phyloP scores from a whole-genome alignment of 1,284 basidiomycete species.

The Ustilago bromivora region DNA sequence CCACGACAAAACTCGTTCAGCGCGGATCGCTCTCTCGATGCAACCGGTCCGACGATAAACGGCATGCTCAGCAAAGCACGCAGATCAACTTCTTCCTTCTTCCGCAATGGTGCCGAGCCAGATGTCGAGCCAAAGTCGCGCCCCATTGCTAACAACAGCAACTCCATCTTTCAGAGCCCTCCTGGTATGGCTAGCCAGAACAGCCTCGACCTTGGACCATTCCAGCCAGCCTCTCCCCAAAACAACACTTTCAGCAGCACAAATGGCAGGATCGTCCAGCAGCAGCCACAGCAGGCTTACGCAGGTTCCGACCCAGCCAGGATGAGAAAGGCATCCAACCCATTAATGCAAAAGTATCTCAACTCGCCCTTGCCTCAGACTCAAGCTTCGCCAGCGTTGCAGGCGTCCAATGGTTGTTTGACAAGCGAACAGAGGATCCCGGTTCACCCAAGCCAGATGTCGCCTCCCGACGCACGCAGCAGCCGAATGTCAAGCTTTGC shows the following conservation, averaged over 20 bases:
- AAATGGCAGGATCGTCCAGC: slow-evolving; percentile 28
- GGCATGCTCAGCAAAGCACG: slow-evolving; percentile 45
- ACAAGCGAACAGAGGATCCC: slow-evolving; percentile 11
- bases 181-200: slow-evolving; percentile 58
- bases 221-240: slow-evolving; percentile 51
- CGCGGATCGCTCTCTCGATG: slow-evolving; percentile 49
- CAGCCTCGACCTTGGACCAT: slow-evolving; percentile 61
- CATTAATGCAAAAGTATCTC: slow-evolving; percentile 49
- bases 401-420: slow-evolving; percentile 11
- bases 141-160: slow-evolving; percentile 12
- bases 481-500: slow-evolving; percentile 36
- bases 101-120: slow-evolving; percentile 31
- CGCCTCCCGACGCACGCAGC: slow-evolving; percentile 4
- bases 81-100: slow-evolving; percentile 49
- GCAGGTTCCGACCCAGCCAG: slow-evolving; percentile 13
- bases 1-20: slow-evolving; percentile 42
- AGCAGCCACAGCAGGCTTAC: slow-evolving; percentile 13
- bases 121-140: slow-evolving; percentile 24
- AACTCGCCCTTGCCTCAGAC: slow-evolving; percentile 43
- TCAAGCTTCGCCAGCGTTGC: slow-evolving; percentile 23
- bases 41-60: slow-evolving; percentile 13
- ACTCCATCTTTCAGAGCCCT: slow-evolving; percentile 50
- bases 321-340: slow-evolving; percentile 38
- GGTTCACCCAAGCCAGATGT: not conserved
- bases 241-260: slow-evolving; percentile 15